Conservation (phyloP, 148 eudicot genomes). For the Suaeda aralocaspica region DNA sequence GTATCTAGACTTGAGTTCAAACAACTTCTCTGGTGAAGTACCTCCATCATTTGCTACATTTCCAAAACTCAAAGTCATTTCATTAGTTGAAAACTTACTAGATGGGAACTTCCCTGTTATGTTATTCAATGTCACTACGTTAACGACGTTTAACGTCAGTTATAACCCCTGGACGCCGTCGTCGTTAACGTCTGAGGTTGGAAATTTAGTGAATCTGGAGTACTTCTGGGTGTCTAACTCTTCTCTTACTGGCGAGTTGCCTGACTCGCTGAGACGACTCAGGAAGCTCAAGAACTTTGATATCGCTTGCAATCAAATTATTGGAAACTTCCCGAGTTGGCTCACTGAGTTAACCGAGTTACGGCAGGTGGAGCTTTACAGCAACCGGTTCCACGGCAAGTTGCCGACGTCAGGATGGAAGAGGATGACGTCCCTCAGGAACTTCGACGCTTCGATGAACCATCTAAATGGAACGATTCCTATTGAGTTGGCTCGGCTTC, state of each 20-base stretch:
- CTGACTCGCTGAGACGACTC: conserved; percentile 55
- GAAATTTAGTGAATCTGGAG: conserved; percentile 47
- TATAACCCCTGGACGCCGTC: conserved; percentile 63
- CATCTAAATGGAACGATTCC: conserved; percentile 56
- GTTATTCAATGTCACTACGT: conserved; percentile 47
- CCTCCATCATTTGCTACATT: conserved; percentile 57
- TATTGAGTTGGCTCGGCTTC: conserved; percentile 46
- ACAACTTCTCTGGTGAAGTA: conserved; percentile 73
- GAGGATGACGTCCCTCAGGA: conserved; percentile 39
- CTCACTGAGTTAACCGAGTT: conserved; percentile 46
- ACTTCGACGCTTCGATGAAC: conserved; percentile 63
- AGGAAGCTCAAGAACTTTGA: conserved; percentile 46
- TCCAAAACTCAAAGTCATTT: conserved; percentile 43
- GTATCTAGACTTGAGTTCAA: conserved; percentile 52
- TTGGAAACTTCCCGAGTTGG: conserved; percentile 53
- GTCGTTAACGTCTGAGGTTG: conserved; percentile 53
- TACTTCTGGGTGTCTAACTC: conserved; percentile 51
- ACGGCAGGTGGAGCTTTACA: conserved; percentile 61
- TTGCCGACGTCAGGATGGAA: conserved; percentile 59
- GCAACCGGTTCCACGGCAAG: conserved; percentile 58
- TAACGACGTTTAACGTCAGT: conserved; percentile 56
- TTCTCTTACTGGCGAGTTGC: conserved; percentile 55
- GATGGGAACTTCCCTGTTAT: conserved; percentile 56
- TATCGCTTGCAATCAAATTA: conserved; percentile 43
- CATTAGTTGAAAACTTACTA: conserved; percentile 48